Evolutionary conservation across 306 rosid genomes (phyloP).

Genomic region (Lupinus albus): DNA sequence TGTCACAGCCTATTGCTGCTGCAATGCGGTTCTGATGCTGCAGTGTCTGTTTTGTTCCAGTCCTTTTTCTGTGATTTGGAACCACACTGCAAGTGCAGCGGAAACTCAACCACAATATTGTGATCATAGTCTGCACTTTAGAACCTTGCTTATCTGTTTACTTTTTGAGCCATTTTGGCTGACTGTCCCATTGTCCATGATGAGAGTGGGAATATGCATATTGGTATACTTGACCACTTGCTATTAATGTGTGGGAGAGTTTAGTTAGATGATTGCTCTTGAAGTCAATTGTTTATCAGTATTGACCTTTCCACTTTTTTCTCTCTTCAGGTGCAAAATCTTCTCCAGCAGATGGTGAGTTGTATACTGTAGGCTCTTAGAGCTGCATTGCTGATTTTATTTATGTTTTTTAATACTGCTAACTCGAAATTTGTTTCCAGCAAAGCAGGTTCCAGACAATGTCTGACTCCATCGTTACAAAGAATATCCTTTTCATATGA

Average conservation of each 20-base stretch:
- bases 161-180: slow-evolving; percentile 8
- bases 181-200: background rate
- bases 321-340: slow-evolving; percentile 83
- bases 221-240: slow-evolving; percentile 21
- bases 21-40: background rate
- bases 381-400: slow-evolving; percentile 34
- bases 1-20: too few relatives aligned
- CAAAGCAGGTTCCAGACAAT: slow-evolving; percentile 91
- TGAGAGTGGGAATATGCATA: slow-evolving; percentile 10
- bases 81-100: background rate
- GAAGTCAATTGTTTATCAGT: background rate
- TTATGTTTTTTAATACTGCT: slow-evolving; percentile 36
- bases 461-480: slow-evolving; percentile 90
- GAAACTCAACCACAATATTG: background rate
- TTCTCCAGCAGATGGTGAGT: slow-evolving; percentile 99
- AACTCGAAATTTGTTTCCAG: slow-evolving; percentile 54
- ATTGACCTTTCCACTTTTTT: slow-evolving; percentile 31
- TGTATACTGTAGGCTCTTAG: slow-evolving; percentile 27
- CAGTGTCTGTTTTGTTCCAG: background rate
- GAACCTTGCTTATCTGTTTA: background rate
- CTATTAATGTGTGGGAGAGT: background rate
- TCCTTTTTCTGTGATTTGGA: background rate
- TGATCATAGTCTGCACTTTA: background rate
- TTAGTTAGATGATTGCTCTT: slow-evolving; percentile 28
- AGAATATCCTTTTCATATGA: slow-evolving; percentile 75